Evolutionary conservation across 768 basidiomycete species (phyloP), one percentile per base, ranked within the genome.

Genomic region (Omphalotus guepiniiformis): DNA sequence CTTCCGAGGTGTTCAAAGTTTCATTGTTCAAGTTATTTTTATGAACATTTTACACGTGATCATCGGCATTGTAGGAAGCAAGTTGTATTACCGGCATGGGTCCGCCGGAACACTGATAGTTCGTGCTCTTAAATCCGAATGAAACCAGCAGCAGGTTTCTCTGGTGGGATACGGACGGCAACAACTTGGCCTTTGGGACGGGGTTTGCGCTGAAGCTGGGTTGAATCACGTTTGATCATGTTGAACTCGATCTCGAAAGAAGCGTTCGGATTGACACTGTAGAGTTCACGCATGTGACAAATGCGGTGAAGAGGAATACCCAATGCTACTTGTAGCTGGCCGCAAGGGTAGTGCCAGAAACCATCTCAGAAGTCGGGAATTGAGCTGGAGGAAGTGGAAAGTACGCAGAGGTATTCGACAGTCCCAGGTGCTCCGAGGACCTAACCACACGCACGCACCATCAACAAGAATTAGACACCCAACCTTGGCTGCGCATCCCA

Each of bases 281-380:
- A 98, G 26, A 99, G 76, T 52, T 88, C 86, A 47, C 96, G 87
- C 59, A 99, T 99, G 61, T 97, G 90, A 18, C 92, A 83, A 56
- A 98, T 96, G 48, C 92, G 84, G 66, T 96, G 90, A 42, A 99
- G 76, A 36, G 96, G 93, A 48, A 98, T 77, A 70, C 96, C 96
- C 96, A 99, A 98, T 22, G 96, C 92, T 54, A 99, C 75, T 64
- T 97, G 95, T 39, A 98, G 80, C 63, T 99, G 96, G 9, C 93
- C 21, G 96, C 96, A 42, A 99, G 80, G 67, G 96, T 96, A 70
- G 97, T 94, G 8, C 96, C 96, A 4, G 88, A 85, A n/a, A 98
- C 96, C 92, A 98, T 99, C 68, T 99, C 96, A 19, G 96, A 18
- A 99, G 85, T 78, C 96, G 94, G 38, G 96, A 96, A 67, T 99